phyloP scores from a whole-genome alignment of 768 basidiomycete species.

The Pulveroboletus sp. region DNA sequence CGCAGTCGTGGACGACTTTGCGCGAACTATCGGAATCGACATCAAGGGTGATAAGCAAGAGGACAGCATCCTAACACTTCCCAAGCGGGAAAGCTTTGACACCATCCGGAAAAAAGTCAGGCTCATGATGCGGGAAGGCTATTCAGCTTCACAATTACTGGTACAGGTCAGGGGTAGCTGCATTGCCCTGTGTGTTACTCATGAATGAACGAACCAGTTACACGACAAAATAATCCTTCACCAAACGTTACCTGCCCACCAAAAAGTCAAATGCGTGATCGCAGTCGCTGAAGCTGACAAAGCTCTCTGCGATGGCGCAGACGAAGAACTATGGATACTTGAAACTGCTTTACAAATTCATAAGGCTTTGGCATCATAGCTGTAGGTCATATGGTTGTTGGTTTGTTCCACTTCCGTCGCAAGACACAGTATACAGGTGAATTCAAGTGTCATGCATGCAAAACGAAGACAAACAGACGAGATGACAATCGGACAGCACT shows the following conservation, averaged over 20 bases:
- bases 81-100: conserved; percentile 44
- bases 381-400: background rate
- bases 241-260: conserved; percentile 70
- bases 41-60: conserved; percentile 50
- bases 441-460: conserved; percentile 14
- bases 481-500: conserved; percentile 10
- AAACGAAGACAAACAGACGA: conserved; percentile 13
- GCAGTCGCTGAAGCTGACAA: conserved; percentile 95
- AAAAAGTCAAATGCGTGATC: conserved; percentile 77
- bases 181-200: conserved; percentile 5
- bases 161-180: conserved; percentile 58
- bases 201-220: conserved; percentile 45
- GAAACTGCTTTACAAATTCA: conserved; percentile 80
- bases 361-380: conserved; percentile 44
- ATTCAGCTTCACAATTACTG: conserved; percentile 85
- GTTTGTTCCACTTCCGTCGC: background rate
- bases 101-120: conserved; percentile 68
- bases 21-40: conserved; percentile 69
- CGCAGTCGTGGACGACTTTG: conserved; percentile 62
- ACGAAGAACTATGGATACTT: conserved; percentile 93
- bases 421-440: background rate
- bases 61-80: conserved; percentile 28
- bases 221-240: conserved; percentile 88
- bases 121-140: conserved; percentile 79
- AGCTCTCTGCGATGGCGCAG: conserved; percentile 90